These are phyloP conservation scores for Ambrosiella cleistominuta DNA, from an alignment of 2,329 filamentous ascomycete species.

Conservation along the genomic window DNA sequence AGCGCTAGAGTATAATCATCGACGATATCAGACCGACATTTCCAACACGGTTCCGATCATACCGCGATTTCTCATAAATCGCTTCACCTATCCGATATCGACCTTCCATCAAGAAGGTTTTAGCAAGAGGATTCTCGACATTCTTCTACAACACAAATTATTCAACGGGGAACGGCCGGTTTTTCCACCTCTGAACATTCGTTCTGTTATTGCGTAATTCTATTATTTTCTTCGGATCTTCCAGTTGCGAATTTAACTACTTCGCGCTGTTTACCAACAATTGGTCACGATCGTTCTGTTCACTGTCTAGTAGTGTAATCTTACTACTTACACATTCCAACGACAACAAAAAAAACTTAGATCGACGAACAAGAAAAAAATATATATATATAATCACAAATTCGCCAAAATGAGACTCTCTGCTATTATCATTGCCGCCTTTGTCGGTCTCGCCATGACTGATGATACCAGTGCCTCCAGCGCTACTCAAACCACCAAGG, in stretches of 20 bases:
- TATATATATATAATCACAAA: background rate
- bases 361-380: background rate
- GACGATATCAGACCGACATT: background rate
- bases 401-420: constrained; percentile 10
- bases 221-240: background rate
- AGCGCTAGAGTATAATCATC: background rate
- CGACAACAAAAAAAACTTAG: background rate
- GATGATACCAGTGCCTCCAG: background rate
- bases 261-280: background rate
- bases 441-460: background rate
- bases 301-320: background rate
- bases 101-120: no score
- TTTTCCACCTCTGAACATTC: constrained; percentile 9
- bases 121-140: no score
- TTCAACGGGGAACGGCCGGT: constrained; percentile 10
- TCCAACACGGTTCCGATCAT: background rate
- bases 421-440: background rate
- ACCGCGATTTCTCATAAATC: no score
- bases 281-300: background rate
- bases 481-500: constrained; percentile 17
- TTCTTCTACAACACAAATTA: background rate
- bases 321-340: background rate
- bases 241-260: background rate
- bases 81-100: no score
- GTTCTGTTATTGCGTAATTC: constrained; percentile 1